Evolutionary conservation across 2,329 filamentous ascomycete species (phyloP).

Genomic region (Alternaria gaisen): DNA sequence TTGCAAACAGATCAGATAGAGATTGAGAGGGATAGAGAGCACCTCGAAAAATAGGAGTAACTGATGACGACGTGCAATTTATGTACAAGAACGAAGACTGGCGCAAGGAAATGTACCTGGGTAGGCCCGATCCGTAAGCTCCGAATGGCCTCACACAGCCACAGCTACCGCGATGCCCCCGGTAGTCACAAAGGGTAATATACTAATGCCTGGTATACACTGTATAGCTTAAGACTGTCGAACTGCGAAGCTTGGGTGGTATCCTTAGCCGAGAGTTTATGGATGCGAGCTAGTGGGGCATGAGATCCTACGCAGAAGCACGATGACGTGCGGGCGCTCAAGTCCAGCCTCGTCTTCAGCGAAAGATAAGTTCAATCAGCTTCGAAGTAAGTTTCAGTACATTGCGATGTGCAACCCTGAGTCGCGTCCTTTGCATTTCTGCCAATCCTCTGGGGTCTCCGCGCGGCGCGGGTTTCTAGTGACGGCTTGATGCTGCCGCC

Average conservation of each 20-base stretch:
- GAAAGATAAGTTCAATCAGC: background rate
- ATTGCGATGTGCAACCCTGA: background rate
- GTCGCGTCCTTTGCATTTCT: background rate
- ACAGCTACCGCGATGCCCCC: background rate
- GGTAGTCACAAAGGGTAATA: background rate
- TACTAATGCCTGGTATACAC: background rate
- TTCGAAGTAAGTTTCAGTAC: background rate
- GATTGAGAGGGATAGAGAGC: background rate
- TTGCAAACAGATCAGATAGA: background rate
- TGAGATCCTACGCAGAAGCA: background rate
- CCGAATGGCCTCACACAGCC: background rate
- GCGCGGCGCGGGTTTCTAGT: background rate
- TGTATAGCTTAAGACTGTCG: background rate
- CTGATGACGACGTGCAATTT: background rate
- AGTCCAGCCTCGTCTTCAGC: background rate
- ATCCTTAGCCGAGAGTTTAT: background rate
- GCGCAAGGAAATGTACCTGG: conserved; percentile 16
- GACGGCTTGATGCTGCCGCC: background rate
- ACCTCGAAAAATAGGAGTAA: background rate
- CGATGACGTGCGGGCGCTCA: conserved; percentile 1
- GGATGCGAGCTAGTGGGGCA: background rate
- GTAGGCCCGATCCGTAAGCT: conserved; percentile 7
- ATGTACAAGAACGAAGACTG: conserved; percentile 19
- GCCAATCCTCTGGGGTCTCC: background rate
- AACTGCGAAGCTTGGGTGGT: background rate